Base-by-base conservation (phyloP, 306 rosid genomes). In the Cyamopsis tetragonoloba region DNA sequence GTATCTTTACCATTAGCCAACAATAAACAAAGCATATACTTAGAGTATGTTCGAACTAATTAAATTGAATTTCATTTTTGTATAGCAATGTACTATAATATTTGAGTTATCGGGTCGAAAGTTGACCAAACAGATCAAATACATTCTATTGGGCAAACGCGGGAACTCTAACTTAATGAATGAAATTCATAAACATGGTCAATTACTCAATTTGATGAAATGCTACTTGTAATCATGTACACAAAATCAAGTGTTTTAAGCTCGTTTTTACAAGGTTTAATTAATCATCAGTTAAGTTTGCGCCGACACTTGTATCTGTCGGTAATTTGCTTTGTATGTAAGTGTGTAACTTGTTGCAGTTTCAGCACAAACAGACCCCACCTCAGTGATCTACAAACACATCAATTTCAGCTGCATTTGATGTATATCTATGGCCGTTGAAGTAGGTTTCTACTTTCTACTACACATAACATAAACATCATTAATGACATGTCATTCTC, bases 241-340 rank as follows among this genome's bases (percentile, higher is more conserved):
- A 17, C 17, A 8, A 18, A 51, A 64, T 26, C 2, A n/a, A 56
- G 43, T 28, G 50, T 64, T 18, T 27, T 6, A 31, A 50, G 61
- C 72, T 42, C n/a, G 72, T 73, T 62, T 15, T 38, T 37, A 37
- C 1, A 0, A 37, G 56, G 17, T 63, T 44, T 37, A 64, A 71
- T 44, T 37, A 64, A 71, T 54, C 43, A 58, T 4, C 7, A 67
- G 34, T 63, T 66, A 26, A 65, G 48, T 61, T 7, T 55, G 30
- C 87, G 80, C 92, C 92, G 89, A 87, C 92, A 84, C 78, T 74
- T 68, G 66, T 18, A 60, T 14, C 4, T 81, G 88, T 77, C 66
- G 82, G 82, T 76, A 70, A 70, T 64, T 74, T 57, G 61, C 3
- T 43, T 17, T 27, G 34, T 51, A 50, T 73, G 58, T 1, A n/a